phyloP scores from a whole-genome alignment of 2,329 filamentous ascomycete genomes.

The Trichoderma lentiforme region DNA sequence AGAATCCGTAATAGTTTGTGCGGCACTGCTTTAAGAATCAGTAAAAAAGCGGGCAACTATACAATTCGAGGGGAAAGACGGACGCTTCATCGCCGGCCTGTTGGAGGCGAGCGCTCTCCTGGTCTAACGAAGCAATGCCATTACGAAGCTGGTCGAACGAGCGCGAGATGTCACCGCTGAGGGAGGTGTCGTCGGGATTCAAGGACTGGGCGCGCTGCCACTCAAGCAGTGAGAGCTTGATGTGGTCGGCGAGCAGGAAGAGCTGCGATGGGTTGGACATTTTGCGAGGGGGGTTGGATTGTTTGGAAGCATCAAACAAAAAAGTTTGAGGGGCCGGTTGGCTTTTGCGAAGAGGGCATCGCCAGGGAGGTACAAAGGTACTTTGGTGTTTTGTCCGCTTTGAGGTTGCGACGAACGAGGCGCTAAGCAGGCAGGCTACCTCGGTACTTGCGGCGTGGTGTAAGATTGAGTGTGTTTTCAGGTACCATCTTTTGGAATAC shows the following conservation, averaged over 20 bases:
- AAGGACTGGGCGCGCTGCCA: constrained; percentile 81
- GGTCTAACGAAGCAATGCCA: constrained; percentile 68
- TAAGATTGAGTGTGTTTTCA: not conserved
- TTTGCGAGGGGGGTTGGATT: not conserved
- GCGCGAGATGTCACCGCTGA: constrained; percentile 84
- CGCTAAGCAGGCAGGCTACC: not conserved
- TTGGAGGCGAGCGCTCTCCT: constrained; percentile 61
- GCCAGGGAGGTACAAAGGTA: not conserved
- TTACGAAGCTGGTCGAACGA: constrained; percentile 84
- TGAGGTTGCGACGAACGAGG: not conserved
- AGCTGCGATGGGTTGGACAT: constrained; percentile 67
- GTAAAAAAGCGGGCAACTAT: not conserved
- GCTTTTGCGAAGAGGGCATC: not conserved
- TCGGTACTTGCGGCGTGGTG: not conserved
- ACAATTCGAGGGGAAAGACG: constrained; percentile 23
- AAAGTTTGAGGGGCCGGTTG: not conserved
- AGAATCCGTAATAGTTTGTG: constrained; percentile 56
- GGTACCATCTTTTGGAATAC: not conserved
- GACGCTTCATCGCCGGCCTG: constrained; percentile 63
- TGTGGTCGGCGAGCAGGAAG: constrained; percentile 89
- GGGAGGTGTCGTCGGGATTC: constrained; percentile 71
- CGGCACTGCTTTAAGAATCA: constrained; percentile 37
- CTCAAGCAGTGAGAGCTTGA: constrained; percentile 93
- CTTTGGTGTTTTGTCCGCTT: not conserved
- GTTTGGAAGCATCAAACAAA: not conserved